Percentiles rank a stretch among this genome's conserved stretches.
Evolutionary conservation across 2,329 filamentous ascomycete genomes (phyloP).

Genomic region (Aspergillus sclerotialis): DNA sequence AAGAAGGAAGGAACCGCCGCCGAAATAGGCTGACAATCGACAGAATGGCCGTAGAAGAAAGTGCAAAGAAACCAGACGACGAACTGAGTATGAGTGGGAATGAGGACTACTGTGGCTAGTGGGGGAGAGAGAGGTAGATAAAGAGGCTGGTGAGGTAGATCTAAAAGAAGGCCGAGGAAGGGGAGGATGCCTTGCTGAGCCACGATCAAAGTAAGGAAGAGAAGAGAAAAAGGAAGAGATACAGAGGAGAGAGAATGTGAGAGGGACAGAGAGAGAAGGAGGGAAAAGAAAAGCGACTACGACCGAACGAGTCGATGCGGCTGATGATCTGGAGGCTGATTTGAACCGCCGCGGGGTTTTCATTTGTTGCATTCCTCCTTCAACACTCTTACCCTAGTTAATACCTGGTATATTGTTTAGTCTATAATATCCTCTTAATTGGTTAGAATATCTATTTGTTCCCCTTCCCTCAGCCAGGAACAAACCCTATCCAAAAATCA

Average conservation of each 20-base stretch:
- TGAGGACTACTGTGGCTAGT: no score
- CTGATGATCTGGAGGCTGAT: slow-evolving; percentile 1
- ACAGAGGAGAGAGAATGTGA: neutral
- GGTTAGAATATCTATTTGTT: no score
- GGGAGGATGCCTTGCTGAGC: slow-evolving; percentile 1
- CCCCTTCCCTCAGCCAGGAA: no score
- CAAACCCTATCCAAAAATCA: no score
- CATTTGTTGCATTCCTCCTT: neutral
- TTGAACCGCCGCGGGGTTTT: no score
- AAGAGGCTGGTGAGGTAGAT: slow-evolving; percentile 1
- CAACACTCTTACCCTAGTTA: neutral
- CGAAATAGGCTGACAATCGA: no score
- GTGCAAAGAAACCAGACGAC: no score
- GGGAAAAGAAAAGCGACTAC: slow-evolving; percentile 3
- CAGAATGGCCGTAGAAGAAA: no score
- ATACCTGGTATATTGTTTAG: no score
- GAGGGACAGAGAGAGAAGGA: neutral
- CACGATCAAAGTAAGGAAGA: slow-evolving; percentile 2
- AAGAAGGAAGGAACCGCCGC: neutral
- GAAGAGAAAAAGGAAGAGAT: neutral
- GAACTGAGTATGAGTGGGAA: no score
- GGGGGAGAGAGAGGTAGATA: neutral
- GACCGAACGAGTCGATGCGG: slow-evolving; percentile 1
- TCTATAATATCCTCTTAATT: no score
- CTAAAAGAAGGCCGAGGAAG: slow-evolving; percentile 1